Conservation (phyloP, 768 basidiomycete genomes). For the Guyanaporus albipodus region DNA sequence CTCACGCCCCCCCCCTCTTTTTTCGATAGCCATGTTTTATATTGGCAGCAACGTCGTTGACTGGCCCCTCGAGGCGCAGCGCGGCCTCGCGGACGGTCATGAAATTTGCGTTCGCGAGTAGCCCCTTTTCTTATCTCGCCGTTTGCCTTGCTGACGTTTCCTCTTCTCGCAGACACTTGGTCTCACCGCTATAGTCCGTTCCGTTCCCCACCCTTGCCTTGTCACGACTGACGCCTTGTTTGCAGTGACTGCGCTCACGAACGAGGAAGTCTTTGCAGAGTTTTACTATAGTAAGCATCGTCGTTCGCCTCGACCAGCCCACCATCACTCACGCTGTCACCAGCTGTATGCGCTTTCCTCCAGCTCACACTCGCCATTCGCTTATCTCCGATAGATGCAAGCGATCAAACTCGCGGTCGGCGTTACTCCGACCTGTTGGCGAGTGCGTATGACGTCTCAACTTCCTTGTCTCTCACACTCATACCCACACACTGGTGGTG, state of each 20-base stretch:
- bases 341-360: slow-evolving; percentile 21
- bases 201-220: background rate
- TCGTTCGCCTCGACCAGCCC: background rate
- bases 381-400: slow-evolving; percentile 37
- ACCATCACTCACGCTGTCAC: slow-evolving; percentile 2
- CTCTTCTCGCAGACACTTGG: slow-evolving; percentile 25
- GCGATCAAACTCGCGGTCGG: slow-evolving; percentile 52
- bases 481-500: no score
- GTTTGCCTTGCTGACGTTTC: no score
- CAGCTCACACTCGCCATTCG: accelerated
- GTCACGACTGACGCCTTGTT: background rate
- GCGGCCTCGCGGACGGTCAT: slow-evolving; percentile 53
- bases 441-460: slow-evolving; percentile 35
- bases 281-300: slow-evolving; percentile 60
- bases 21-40: slow-evolving; percentile 50
- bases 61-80: slow-evolving; percentile 54
- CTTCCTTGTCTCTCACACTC: background rate
- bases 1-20: background rate
- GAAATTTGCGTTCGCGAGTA: slow-evolving; percentile 61
- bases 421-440: slow-evolving; percentile 59
- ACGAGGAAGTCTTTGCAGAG: slow-evolving; percentile 69
- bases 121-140: no score
- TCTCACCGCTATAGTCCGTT: slow-evolving; percentile 45
- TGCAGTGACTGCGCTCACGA: slow-evolving; percentile 56
- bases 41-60: slow-evolving; percentile 56